Conservation (phyloP, 2,329 filamentous ascomycete genomes). For the Furcasterigmium furcatum region DNA sequence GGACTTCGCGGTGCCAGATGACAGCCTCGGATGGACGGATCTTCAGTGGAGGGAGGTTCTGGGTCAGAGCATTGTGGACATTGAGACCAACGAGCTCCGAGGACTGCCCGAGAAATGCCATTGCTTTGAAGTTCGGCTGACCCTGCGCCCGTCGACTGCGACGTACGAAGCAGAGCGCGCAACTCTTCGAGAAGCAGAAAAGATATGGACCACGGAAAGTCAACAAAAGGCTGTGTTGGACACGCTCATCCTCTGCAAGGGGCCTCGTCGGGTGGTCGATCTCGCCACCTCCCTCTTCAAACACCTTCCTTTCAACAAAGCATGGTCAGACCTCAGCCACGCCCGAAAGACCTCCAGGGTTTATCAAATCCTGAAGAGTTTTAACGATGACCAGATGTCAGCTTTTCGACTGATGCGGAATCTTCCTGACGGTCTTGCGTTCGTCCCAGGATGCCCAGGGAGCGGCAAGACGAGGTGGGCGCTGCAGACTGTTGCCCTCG, state of each 20-base stretch:
- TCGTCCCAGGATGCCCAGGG: slow-evolving; percentile 43
- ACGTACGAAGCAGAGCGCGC: background rate
- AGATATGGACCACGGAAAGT: background rate
- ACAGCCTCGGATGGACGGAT: background rate
- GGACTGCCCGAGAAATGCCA: background rate
- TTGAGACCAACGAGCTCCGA: background rate
- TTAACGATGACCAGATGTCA: slow-evolving; percentile 31
- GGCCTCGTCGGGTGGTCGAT: background rate
- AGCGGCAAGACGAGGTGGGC: slow-evolving; percentile 45
- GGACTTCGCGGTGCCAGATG: background rate
- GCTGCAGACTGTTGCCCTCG: slow-evolving; percentile 33
- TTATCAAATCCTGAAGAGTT: slow-evolving; percentile 3
- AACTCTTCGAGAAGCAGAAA: background rate
- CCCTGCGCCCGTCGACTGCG: background rate
- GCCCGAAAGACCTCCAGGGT: background rate
- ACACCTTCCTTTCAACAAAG: background rate
- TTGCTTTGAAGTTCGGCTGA: background rate
- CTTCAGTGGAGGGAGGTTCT: background rate
- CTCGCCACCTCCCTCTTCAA: background rate
- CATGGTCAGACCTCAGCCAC: background rate
- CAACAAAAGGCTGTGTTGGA: background rate
- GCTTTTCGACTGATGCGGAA: slow-evolving; percentile 27
- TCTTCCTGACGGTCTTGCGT: slow-evolving; percentile 36
- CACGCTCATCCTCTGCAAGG: background rate
- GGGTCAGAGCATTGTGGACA: background rate